Conservation (phyloP, 805 yeast species). For the Saitoella complicata region DNA sequence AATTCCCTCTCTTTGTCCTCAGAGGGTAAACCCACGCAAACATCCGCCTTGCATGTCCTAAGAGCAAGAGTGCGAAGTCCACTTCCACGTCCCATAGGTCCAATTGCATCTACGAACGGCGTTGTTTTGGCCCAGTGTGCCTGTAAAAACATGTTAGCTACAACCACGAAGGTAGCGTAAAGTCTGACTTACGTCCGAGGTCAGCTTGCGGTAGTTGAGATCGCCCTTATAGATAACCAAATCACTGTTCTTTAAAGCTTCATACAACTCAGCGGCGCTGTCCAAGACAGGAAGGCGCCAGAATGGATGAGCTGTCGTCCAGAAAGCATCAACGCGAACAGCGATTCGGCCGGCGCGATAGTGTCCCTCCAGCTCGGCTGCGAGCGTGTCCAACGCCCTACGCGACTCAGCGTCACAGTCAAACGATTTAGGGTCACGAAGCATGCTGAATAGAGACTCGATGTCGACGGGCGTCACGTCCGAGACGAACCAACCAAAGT, state of each 20-base stretch:
- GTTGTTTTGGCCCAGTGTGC: slow-evolving; percentile 75
- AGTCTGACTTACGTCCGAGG: slow-evolving; percentile 41
- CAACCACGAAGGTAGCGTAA: not conserved
- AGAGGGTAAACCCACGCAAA: slow-evolving; percentile 58
- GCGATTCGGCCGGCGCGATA: slow-evolving; percentile 32
- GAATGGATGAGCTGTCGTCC: slow-evolving; percentile 71
- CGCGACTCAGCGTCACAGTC: too few species aligned
- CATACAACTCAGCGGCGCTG: slow-evolving; percentile 46
- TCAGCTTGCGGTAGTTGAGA: slow-evolving; percentile 81
- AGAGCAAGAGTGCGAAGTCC: slow-evolving; percentile 55
- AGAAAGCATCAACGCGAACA: slow-evolving; percentile 51
- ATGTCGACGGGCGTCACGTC: slow-evolving; percentile 84
- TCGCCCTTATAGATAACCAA: slow-evolving; percentile 65
- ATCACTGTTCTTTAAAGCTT: slow-evolving; percentile 40
- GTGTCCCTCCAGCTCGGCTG: slow-evolving; percentile 29
- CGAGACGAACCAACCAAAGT: slow-evolving; percentile 93
- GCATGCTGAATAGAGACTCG: slow-evolving; percentile 13
- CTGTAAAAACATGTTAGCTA: not conserved
- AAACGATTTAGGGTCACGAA: not conserved
- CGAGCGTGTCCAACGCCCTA: slow-evolving; percentile 32
- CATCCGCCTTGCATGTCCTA: slow-evolving; percentile 95
- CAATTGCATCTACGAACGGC: slow-evolving; percentile 54
- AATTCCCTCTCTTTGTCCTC: slow-evolving; percentile 59
- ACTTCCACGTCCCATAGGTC: slow-evolving; percentile 39
- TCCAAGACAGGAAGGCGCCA: slow-evolving; percentile 44